Percentiles rank a stretch among this genome's conserved stretches.
These are phyloP conservation scores for Fusarium coffeatum DNA, from an alignment of 2,329 filamentous ascomycete genomes.

Conservation along the genomic window DNA sequence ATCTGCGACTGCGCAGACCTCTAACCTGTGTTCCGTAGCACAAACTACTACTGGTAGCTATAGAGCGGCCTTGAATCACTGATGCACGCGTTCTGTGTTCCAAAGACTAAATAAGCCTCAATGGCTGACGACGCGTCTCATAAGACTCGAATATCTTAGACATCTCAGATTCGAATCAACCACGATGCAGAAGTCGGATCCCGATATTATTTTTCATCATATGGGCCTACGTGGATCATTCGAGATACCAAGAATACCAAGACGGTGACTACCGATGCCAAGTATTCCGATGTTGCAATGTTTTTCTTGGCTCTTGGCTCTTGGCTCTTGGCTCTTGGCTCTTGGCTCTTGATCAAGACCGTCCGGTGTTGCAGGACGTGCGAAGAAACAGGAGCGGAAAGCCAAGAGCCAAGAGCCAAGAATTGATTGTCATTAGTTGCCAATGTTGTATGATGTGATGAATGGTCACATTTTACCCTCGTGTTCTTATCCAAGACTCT, in stretches of 20 bases:
- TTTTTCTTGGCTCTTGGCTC: constrained; percentile 35
- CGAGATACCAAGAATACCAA: constrained; percentile 32
- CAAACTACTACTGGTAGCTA: background rate
- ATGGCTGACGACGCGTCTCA: constrained; percentile 30
- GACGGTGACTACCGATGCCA: constrained; percentile 32
- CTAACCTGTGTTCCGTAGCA: constrained; percentile 10
- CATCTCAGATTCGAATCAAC: constrained; percentile 13
- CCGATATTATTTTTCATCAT: too few relatives aligned
- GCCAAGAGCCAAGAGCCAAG: constrained; percentile 1
- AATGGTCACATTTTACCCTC: too few relatives aligned
- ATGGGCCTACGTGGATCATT: constrained; percentile 9
- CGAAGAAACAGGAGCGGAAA: too few relatives aligned
- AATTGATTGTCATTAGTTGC: background rate
- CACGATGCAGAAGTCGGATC: background rate
- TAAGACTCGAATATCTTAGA: too few relatives aligned
- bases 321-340: constrained; percentile 33
- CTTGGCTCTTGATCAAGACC: constrained; percentile 8
- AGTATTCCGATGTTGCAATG: constrained; percentile 9
- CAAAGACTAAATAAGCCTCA: constrained; percentile 18
- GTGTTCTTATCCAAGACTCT: too few relatives aligned
- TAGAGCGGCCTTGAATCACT: too few relatives aligned
- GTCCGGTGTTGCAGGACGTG: background rate
- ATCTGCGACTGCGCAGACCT: too few relatives aligned
- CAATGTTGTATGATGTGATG: background rate
- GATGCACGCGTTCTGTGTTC: too few relatives aligned